A percentile compares a stretch with the other conserved stretches of the same genome.
Evolutionary conservation across 306 rosid species (phyloP).

Genomic region (Cicer yamashitae): DNA sequence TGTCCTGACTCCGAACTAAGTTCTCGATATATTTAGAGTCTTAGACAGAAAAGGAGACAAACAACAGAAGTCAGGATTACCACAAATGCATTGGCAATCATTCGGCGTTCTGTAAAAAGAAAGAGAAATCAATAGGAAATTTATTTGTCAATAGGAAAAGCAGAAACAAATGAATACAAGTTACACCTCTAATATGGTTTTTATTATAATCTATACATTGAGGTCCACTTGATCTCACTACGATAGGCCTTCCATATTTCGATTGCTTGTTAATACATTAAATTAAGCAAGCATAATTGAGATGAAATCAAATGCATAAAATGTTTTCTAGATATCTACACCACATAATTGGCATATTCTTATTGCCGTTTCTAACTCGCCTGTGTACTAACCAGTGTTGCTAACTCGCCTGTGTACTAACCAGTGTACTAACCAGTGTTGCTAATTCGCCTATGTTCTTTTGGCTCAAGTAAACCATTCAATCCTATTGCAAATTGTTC

Average conservation of each 20-base stretch:
- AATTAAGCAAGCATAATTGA: no score
- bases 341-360: no score
- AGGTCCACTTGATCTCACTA: constrained; percentile 5
- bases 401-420: no score
- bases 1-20: constrained; percentile 14
- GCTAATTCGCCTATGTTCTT: no score
- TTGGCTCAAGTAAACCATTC: background rate
- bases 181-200: background rate
- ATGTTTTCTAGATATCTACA: no score
- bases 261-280: no score
- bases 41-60: background rate
- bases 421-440: no score
- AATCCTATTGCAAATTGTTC: background rate
- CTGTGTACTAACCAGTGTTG: no score
- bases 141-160: background rate
- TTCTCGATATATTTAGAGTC: background rate
- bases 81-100: background rate
- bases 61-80: constrained; percentile 14
- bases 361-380: no score
- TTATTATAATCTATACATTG: background rate
- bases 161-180: background rate
- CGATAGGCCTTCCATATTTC: background rate
- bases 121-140: background rate
- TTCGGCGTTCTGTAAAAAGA: background rate
- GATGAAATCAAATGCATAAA: no score